phyloP scores from a whole-genome alignment of 2,329 filamentous ascomycete genomes.

The Diaporthe humulicola region DNA sequence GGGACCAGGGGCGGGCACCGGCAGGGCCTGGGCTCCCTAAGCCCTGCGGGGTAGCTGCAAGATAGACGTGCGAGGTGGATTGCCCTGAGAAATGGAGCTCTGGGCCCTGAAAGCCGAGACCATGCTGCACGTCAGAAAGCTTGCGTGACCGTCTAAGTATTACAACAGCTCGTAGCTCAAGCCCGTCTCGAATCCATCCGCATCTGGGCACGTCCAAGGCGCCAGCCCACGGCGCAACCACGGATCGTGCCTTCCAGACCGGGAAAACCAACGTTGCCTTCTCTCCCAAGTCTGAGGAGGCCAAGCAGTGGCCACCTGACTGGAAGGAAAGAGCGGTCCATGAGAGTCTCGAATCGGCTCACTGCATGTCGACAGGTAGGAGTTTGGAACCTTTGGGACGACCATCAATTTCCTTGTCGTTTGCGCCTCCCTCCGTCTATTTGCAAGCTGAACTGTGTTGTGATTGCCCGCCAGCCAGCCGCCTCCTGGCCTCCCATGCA shows the following conservation, averaged over 20 bases:
- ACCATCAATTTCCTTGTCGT: not conserved
- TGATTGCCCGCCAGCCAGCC: not conserved
- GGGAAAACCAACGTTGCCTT: slow-evolving; percentile 12
- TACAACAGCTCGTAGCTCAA: not conserved
- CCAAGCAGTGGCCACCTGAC: not conserved
- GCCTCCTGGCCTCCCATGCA: not conserved
- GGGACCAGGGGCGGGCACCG: not conserved
- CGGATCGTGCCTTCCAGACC: slow-evolving; percentile 25
- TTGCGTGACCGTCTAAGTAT: not conserved
- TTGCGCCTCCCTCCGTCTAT: not conserved
- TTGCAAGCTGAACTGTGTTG: not conserved
- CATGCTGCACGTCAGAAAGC: slow-evolving; percentile 19
- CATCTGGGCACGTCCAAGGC: not conserved
- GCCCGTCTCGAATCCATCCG: not conserved
- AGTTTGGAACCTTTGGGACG: not conserved
- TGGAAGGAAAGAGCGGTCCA: not conserved
- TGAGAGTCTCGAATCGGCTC: slow-evolving; percentile 11
- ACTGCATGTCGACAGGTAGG: not conserved
- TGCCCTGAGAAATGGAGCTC: slow-evolving; percentile 7
- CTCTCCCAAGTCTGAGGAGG: not conserved
- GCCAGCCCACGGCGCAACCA: not conserved
- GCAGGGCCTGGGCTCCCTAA: not conserved
- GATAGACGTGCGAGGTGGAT: not conserved
- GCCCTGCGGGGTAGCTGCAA: slow-evolving; percentile 27
- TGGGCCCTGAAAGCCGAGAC: slow-evolving; percentile 14